Percentiles rank a stretch among this genome's conserved stretches.
Evolutionary conservation across 1,284 basidiomycete species (phyloP).

Genomic region (Amylostereum areolatum): DNA sequence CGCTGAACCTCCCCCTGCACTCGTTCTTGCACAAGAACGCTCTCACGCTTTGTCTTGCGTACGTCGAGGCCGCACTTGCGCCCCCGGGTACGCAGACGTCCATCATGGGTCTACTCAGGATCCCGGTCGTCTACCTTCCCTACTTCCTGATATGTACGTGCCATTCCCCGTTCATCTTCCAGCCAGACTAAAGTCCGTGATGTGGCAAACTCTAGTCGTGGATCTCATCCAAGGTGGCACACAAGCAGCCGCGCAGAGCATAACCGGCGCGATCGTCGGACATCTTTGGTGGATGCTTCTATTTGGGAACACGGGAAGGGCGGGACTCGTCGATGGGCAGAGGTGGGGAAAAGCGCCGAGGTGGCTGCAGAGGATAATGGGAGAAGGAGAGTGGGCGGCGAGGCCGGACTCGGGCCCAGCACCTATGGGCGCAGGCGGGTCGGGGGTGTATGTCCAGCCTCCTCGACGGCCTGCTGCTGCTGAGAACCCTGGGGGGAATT

Average conservation of each 20-base stretch:
- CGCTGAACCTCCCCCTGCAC: conserved; percentile 60
- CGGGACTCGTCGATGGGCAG: conserved; percentile 35
- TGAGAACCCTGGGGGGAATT: no score
- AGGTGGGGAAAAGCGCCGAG: conserved; percentile 32
- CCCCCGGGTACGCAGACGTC: conserved; percentile 63
- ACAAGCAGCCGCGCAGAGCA: conserved; percentile 42
- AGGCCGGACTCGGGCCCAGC: no score
- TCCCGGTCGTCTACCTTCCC: conserved; percentile 72
- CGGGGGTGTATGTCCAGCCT: no score
- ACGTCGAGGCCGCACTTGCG: conserved; percentile 62
- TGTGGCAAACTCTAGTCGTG: conserved; percentile 26
- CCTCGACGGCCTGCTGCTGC: no score
- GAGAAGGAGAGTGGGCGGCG: conserved; percentile 14
- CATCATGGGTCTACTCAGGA: conserved; percentile 66
- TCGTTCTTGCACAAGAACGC: conserved; percentile 58
- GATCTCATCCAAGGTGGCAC: conserved; percentile 69
- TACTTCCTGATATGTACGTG: conserved; percentile 55
- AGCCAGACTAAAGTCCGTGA: background rate
- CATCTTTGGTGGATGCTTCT: conserved; percentile 71
- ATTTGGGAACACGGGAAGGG: conserved; percentile 9
- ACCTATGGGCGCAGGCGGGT: no score
- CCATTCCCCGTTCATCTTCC: background rate
- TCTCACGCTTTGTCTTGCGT: conserved; percentile 62
- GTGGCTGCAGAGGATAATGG: conserved; percentile 31
- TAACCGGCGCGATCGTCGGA: conserved; percentile 71